Percentiles rank a stretch among this genome's conserved stretches.
Evolutionary conservation across 2,329 filamentous ascomycete species (phyloP).

Genomic region (Tolypocladium endophyticum): DNA sequence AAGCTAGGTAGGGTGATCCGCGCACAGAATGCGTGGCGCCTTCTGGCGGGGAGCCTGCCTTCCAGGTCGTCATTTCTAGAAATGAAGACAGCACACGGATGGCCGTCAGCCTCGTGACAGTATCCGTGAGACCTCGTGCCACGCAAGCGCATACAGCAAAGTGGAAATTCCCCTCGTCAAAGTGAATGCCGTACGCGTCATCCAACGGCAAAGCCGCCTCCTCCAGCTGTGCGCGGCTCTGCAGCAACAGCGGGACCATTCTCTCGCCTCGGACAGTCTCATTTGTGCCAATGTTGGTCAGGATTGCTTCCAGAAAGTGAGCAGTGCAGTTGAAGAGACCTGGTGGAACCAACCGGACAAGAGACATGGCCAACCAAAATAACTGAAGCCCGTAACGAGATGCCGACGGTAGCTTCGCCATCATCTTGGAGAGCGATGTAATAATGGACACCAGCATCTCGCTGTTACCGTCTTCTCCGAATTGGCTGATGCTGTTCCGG

Average conservation of each 20-base stretch:
- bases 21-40: slow-evolving; percentile 10
- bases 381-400: slow-evolving; percentile 59
- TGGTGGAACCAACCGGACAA: slow-evolving; percentile 53
- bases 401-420: slow-evolving; percentile 54
- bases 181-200: slow-evolving; percentile 55
- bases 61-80: slow-evolving; percentile 28
- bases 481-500: slow-evolving; percentile 53
- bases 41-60: background rate
- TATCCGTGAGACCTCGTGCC: slow-evolving; percentile 53
- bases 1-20: slow-evolving; percentile 47
- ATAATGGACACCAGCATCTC: slow-evolving; percentile 62
- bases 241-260: slow-evolving; percentile 49
- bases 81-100: slow-evolving; percentile 53
- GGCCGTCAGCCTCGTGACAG: slow-evolving; percentile 46
- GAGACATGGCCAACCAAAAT: slow-evolving; percentile 59
- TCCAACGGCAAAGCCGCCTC: slow-evolving; percentile 53
- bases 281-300: slow-evolving; percentile 52
- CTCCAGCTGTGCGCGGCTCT: slow-evolving; percentile 49
- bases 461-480: slow-evolving; percentile 51
- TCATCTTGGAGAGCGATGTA: slow-evolving; percentile 59
- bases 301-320: slow-evolving; percentile 52
- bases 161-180: slow-evolving; percentile 54
- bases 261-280: slow-evolving; percentile 48
- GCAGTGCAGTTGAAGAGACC: slow-evolving; percentile 56
- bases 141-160: slow-evolving; percentile 56